Evolutionary conservation across 768 basidiomycete genomes (phyloP), one percentile per base, ranked within the genome.

Genomic region (Pisolithus microcarpus): DNA sequence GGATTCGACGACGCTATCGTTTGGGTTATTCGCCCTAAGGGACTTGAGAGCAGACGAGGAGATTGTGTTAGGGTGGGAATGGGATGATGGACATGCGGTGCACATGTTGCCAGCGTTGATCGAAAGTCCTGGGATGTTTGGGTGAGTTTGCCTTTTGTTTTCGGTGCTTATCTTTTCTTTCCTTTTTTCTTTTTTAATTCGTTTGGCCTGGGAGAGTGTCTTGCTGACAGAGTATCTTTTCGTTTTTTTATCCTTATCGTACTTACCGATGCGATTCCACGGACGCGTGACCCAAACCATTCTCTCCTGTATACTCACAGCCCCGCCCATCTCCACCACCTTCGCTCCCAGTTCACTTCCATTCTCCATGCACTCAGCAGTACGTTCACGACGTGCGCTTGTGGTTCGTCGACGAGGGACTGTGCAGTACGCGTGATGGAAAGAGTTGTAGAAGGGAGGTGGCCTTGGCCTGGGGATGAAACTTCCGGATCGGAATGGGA

Each of bases 61-160:
- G 69, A 79, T 97, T 18, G 81, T 93, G 0, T 69, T 97, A 0
- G 87, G 87, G 0, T 97, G 94, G 92, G 92, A 96, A 64, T 98
- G 94, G 94, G 93, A 97, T 58, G 94, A 98, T 60, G 82, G 82
- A 2, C 87, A 91, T 61, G 82, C 85, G 1, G 79, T 94, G 0
- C 93, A 95, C 66, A 71, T 75, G 53, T 70, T 91, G 1, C 87
- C 81, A n/a, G 81, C 81, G 7, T 66, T 88, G 46, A 71, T 89
- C 51, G 70, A 81, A 58, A 66, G 75, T 5, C 80, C 82, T 5
- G 68, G 74, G 52, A 58, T 76, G 51, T 82, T 83, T 58, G 72
- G 76, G 84, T 84, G 65, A 68, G 79, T 79, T 19, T 31, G 55
- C 59, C 24, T 28, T 50, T 44, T 50, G n/a, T 54, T 55, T 21